Base-by-base conservation (phyloP, 1,284 basidiomycete genomes). In the Erythrobasidium hasegawianum region DNA sequence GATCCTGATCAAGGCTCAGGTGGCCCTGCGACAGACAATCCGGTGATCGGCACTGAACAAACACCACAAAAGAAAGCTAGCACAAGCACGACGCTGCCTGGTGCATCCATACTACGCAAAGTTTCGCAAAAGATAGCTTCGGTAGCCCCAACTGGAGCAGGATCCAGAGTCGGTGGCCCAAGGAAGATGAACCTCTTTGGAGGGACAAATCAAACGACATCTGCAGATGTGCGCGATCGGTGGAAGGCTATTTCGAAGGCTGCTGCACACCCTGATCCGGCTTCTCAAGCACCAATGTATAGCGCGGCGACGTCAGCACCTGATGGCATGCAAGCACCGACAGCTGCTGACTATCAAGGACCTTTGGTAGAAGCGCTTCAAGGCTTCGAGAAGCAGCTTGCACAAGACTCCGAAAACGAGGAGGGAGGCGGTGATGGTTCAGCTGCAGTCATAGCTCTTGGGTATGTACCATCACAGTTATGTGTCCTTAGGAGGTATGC, bases 121-220 rank as follows among this genome's bases (percentile, higher is more conserved):
- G 62, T 65, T 38, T 55, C 50, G 41, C 54, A 55, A 18, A 52
- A 52, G n/a, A 14, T 65, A 33, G 62, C 62, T 16, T 55, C 50
- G 1, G 45, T 57, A n/a, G 61, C 29, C 14, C 38, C 41, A 20
- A 41, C 27, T 1, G 47, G 56, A 2, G 10, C 41, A 16, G 62
- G 29, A 16, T 27, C 26, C 18, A 57, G 47, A 20, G 62, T 65
- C 2, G 62, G 62, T 13, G 62, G 62, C 2, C 62, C 62, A 4
- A 20, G 62, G 14, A 65, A 65, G 38, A 65, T 65, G 62, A 40
- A 52, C 13, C 41, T 65, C 2, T 65, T 65, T 27, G 62, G 62
- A 26, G 20, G 29, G n/a, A 55, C 24, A 20, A 18, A 55, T 53
- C 50, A 27, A 27, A 22, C 27, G 16, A 52, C n/a, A 2, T 38